phyloP scores from a whole-genome alignment of 192 early-diverging fungal species.

The Kickxella alabastrina region DNA sequence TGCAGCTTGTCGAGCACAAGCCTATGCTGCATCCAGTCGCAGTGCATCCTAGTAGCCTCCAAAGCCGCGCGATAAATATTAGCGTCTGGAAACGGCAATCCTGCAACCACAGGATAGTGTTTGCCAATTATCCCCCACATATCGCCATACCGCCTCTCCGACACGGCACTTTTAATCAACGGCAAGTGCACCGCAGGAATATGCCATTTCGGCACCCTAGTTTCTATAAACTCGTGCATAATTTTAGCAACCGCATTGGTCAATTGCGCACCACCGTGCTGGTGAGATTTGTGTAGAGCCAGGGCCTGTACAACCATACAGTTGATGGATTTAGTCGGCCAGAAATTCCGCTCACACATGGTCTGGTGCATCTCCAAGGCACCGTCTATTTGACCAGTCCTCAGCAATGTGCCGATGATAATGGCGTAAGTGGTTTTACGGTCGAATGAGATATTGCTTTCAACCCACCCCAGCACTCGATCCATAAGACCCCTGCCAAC shows the following conservation, averaged over 20 bases:
- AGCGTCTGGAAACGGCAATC: constrained; percentile 16
- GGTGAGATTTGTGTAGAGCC: not conserved
- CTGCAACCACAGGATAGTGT: constrained; percentile 17
- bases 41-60: constrained; percentile 3
- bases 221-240: constrained; percentile 12
- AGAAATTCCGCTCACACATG: constrained; percentile 18
- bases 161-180: constrained; percentile 15
- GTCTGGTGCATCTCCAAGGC: constrained; percentile 27
- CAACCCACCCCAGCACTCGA: constrained; percentile 15
- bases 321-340: constrained; percentile 30
- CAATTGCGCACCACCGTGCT: not conserved
- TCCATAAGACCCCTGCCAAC: constrained; percentile 3
- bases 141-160: constrained; percentile 7
- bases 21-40: constrained; percentile 19
- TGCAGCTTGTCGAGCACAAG: constrained; percentile 24
- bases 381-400: not conserved
- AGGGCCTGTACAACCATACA: constrained; percentile 32
- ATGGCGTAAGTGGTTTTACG: constrained; percentile 16
- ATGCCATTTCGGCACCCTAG: constrained; percentile 26
- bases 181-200: constrained; percentile 9
- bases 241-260: not conserved
- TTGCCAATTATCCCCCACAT: constrained; percentile 24
- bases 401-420: constrained; percentile 17
- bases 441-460: constrained; percentile 6
- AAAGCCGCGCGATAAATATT: constrained; percentile 30